Percentiles rank a stretch among this genome's conserved stretches.
Conservation (phyloP, 129 eudicot species). For the Flaveria robusta region DNA sequence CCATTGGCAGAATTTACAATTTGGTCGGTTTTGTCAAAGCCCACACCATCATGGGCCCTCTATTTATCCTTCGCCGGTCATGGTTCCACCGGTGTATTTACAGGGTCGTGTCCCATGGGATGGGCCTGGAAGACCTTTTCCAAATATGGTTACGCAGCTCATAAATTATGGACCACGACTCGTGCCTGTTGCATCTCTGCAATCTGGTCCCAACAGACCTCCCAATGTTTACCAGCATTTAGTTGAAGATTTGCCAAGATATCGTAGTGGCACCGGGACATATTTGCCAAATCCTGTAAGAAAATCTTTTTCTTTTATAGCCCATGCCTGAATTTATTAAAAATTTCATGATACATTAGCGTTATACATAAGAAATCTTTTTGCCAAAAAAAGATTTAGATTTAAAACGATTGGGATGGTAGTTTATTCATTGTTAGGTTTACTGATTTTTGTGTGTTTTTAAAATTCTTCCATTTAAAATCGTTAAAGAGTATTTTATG, state of each 20-base stretch:
- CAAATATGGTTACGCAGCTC: slow-evolving; percentile 66
- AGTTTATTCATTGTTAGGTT: neutral
- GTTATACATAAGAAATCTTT: neutral
- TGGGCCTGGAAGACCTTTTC: slow-evolving; percentile 80
- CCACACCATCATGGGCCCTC: slow-evolving; percentile 55
- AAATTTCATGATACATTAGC: neutral
- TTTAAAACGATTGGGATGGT: neutral
- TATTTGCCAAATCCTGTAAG: slow-evolving; percentile 89
- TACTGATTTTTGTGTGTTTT: neutral
- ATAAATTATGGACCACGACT: slow-evolving; percentile 79
- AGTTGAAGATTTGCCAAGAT: slow-evolving; percentile 82
- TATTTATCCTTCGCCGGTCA: slow-evolving; percentile 62
- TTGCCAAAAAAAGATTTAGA: slow-evolving; percentile 4
- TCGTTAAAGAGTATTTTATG: neutral
- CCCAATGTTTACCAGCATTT: slow-evolving; percentile 67
- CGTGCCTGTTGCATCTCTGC: slow-evolving; percentile 60
- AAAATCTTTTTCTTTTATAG: neutral
- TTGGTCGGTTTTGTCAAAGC: slow-evolving; percentile 79
- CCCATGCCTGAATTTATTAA: neutral
- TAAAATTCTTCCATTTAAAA: neutral
- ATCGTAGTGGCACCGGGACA: slow-evolving; percentile 94
- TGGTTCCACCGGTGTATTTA: slow-evolving; percentile 79
- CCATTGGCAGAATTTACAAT: slow-evolving; percentile 91
- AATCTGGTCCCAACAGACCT: slow-evolving; percentile 61
- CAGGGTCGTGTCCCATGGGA: slow-evolving; percentile 92